Base-by-base conservation (phyloP, 2,329 filamentous ascomycete species). In the Monosporascus sp. region DNA sequence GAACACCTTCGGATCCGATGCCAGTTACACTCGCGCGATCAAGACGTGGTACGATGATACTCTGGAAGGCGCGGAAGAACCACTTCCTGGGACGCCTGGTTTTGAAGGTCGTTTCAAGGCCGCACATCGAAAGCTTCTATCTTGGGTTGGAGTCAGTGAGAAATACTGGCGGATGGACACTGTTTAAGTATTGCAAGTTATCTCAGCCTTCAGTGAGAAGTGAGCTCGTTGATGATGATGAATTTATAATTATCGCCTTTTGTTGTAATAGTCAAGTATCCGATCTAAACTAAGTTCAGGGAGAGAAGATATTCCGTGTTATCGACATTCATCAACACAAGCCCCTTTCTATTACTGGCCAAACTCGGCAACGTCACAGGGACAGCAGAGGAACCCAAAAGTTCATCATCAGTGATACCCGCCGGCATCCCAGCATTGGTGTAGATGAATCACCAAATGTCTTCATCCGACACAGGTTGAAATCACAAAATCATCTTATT, bases 61-160 rank as follows among this genome's bases (percentile, higher is more conserved):
- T 39, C 11, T 57, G 11, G 49, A 46, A 9, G 45, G 52, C 14
- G 51, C 52, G 37, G 48, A 51, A 3, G 56, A 54, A 11, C 46
- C 48, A 6, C 42, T 11, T 48, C 51, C 55, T 20, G 57, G 57
- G 7, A 58, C 49, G 1, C 41, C 51, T 27, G 57, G 49, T 47
- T 68, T 68, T 45, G 52, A 37, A 15, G 49, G 49, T 41, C 54
- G 53, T 31, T 68, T 65, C 51, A 53, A 51, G 20, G 45, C 48
- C 3, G 57, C 60, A n/a, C 63, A 68, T 54, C 46, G 22, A 42
- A 61, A 51, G 51, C 25, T 67, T 31, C 42, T 65, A 44, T 51
- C 47, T 1, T 68, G 66, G 67, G 65, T 60, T 4, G 58, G 52
- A 5, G 54, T 66, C 18, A 51, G 50, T 17, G 25, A 44, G 39